phyloP scores from a whole-genome alignment of 169 alveolate species.

The Eimeria necatrix region DNA sequence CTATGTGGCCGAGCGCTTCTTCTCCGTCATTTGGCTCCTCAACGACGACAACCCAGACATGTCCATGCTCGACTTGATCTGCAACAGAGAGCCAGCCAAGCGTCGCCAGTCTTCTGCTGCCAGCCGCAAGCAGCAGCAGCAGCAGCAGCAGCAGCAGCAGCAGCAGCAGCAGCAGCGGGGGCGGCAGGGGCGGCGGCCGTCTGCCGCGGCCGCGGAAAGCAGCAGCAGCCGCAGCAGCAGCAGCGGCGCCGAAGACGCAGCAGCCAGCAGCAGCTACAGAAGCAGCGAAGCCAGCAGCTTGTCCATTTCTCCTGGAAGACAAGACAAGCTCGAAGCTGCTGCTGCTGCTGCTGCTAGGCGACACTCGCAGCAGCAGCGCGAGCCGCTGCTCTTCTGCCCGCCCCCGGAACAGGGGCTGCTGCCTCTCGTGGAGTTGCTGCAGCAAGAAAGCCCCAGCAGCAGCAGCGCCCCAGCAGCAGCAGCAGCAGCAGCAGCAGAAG shows the following conservation, averaged over 20 bases:
- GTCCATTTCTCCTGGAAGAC: background rate
- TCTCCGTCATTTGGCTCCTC: constrained; percentile 67
- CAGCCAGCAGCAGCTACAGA: background rate
- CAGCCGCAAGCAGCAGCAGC: constrained; percentile 34
- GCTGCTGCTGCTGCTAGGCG: background rate
- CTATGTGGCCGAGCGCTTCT: constrained; percentile 45
- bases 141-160: background rate
- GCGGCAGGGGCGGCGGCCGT: background rate
- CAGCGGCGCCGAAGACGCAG: background rate
- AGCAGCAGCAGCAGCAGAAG: constrained; percentile 14
- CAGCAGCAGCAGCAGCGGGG: background rate
- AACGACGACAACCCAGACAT: constrained; percentile 56
- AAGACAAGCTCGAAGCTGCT: background rate
- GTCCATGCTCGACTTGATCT: constrained; percentile 69
- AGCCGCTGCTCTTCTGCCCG: constrained; percentile 7
- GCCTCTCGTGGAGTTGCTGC: constrained; percentile 26
- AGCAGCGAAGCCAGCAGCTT: background rate
- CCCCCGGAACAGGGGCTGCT: constrained; percentile 30
- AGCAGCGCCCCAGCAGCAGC: constrained; percentile 30
- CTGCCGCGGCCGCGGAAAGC: background rate
- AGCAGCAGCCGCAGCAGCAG: constrained; percentile 14
- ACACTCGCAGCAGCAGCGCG: constrained; percentile 40
- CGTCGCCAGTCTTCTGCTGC: background rate
- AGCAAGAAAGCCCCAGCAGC: background rate
- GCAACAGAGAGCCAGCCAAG: constrained; percentile 33